phyloP scores from a whole-genome alignment of 768 basidiomycete genomes.

The Podaxis mareebaensis region DNA sequence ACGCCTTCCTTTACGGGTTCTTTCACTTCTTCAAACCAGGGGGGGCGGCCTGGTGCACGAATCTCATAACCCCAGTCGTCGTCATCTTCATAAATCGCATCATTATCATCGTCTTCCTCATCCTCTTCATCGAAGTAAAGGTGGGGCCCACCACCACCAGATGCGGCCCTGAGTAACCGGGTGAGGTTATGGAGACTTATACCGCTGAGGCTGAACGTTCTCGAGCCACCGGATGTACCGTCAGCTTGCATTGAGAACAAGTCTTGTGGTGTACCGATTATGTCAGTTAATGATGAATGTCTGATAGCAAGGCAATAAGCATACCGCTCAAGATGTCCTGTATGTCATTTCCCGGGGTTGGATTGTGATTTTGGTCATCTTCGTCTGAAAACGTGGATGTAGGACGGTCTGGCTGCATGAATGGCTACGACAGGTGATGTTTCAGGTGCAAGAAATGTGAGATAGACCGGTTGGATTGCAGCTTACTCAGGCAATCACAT shows the following conservation, averaged over 20 bases:
- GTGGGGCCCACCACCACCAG: conserved; percentile 22
- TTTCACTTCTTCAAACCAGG: conserved; percentile 39
- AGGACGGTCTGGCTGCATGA: neutral
- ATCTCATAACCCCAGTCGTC: conserved; percentile 27
- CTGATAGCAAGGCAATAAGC: conserved; percentile 10
- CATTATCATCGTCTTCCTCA: conserved; percentile 32
- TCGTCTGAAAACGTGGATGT: conserved; percentile 5
- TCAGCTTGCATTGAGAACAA: conserved; percentile 33
- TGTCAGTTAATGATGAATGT: neutral
- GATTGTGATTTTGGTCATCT: neutral
- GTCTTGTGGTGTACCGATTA: conserved; percentile 21
- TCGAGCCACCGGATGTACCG: conserved; percentile 17
- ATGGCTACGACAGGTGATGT: neutral
- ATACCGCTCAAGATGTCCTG: conserved; percentile 30
- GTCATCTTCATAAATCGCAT: conserved; percentile 33
- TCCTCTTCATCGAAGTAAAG: conserved; percentile 33
- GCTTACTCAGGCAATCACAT: conserved; percentile 17
- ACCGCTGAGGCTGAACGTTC: conserved; percentile 27
- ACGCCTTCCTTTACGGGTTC: conserved; percentile 67
- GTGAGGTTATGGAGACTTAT: conserved; percentile 33
- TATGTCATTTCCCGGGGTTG: conserved; percentile 14
- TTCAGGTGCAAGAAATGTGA: neutral
- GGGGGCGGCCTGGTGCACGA: neutral
- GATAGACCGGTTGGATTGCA: neutral
- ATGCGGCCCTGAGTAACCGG: conserved; percentile 25